Conservation (phyloP, 1,284 basidiomycete species). For the Ganoderma multipileum region DNA sequence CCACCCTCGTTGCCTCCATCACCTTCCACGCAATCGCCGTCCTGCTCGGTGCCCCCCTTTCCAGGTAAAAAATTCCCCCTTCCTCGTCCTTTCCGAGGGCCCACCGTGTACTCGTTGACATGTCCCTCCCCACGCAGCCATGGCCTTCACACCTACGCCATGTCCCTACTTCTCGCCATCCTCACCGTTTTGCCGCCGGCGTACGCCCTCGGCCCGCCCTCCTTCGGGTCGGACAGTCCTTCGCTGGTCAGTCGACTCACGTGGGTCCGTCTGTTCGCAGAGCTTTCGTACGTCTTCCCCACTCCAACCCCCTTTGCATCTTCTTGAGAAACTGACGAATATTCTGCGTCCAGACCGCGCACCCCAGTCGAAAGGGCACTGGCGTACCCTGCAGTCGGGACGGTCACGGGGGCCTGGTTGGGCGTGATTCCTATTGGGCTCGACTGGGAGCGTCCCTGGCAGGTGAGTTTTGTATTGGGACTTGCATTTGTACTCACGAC, state of each 20-base stretch:
- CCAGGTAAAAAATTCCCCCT: constrained; percentile 47
- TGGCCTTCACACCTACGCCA: constrained; percentile 64
- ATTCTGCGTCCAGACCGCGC: constrained; percentile 53
- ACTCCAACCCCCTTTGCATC: neutral
- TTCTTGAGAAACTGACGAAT: constrained; percentile 4
- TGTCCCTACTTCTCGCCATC: constrained; percentile 74
- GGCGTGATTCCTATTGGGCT: constrained; percentile 86
- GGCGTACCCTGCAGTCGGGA: constrained; percentile 81
- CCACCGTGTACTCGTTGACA: neutral
- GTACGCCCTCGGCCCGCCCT: constrained; percentile 75
- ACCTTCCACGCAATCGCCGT: constrained; percentile 58
- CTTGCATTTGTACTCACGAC: neutral
- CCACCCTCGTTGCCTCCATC: constrained; percentile 60
- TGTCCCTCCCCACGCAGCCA: constrained; percentile 45
- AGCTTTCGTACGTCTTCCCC: constrained; percentile 68
- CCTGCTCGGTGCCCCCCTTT: constrained; percentile 80
- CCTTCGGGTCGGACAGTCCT: constrained; percentile 47
- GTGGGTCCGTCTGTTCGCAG: constrained; percentile 82
- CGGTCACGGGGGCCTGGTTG: constrained; percentile 78
- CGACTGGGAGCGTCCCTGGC: constrained; percentile 97
- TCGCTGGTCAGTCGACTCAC: constrained; percentile 54
- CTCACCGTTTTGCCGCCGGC: constrained; percentile 73
- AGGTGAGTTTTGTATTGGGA: constrained; percentile 57
- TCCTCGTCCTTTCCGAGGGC: constrained; percentile 3
- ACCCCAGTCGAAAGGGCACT: constrained; percentile 77